Conservation (phyloP, 306 rosid genomes). For the Canavalia gladiata region DNA sequence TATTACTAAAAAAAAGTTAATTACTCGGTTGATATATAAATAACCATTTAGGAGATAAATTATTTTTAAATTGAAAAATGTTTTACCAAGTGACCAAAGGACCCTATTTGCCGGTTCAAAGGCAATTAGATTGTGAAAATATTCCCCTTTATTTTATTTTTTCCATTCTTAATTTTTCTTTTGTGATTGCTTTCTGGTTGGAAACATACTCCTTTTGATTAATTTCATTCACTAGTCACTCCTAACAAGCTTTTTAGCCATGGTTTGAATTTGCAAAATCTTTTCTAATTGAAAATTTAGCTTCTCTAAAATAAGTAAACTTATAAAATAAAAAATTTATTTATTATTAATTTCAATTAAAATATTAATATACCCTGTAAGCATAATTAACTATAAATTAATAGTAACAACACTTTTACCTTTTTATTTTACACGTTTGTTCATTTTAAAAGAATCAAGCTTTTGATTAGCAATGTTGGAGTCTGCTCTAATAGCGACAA, state of each 20-base stretch:
- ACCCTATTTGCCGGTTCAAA: neutral
- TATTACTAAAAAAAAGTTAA: neutral
- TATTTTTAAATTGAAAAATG: neutral
- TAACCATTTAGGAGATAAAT: neutral
- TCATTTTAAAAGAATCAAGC: no score
- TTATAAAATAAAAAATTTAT: no score
- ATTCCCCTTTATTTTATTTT: neutral
- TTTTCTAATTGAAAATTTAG: neutral
- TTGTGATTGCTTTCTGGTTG: slow-evolving; percentile 4
- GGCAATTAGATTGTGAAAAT: neutral
- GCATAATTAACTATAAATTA: no score
- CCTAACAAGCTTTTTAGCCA: neutral
- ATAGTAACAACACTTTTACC: no score
- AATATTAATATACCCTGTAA: neutral
- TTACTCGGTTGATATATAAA: neutral
- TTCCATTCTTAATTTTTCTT: slow-evolving; percentile 2
- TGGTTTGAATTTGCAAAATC: neutral
- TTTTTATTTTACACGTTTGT: no score
- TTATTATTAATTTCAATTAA: neutral
- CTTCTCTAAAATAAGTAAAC: no score
- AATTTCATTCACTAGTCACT: slow-evolving; percentile 16
- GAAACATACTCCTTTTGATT: neutral
- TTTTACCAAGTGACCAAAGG: neutral
- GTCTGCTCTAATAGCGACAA: neutral
- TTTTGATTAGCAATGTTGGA: no score